These are phyloP conservation scores for Xylaria sp. DNA, from an alignment of 2,329 filamentous ascomycete species.

Conservation along the genomic window DNA sequence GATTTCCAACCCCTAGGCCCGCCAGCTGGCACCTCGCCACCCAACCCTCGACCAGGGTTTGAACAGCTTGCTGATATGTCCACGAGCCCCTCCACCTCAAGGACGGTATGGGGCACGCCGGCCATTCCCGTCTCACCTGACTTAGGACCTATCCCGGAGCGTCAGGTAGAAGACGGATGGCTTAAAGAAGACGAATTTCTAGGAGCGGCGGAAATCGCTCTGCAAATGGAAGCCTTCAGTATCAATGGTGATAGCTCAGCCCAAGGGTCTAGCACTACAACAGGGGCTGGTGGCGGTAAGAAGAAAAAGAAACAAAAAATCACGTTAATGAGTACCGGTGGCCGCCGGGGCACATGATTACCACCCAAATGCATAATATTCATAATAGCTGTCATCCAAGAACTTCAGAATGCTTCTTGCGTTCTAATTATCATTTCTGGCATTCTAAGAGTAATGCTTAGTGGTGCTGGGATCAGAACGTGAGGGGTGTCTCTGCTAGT, in stretches of 20 bases:
- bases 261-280: constrained; percentile 17
- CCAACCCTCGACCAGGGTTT: constrained; percentile 66
- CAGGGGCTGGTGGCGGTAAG: constrained; percentile 50
- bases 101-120: constrained; percentile 92
- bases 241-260: constrained; percentile 40
- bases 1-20: constrained; percentile 70
- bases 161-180: constrained; percentile 77
- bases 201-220: constrained; percentile 61
- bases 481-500: neutral
- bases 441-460: neutral
- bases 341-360: constrained; percentile 46
- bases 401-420: neutral
- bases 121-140: constrained; percentile 67
- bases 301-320: constrained; percentile 78
- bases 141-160: constrained; percentile 48
- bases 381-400: neutral
- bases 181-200: constrained; percentile 80
- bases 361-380: neutral
- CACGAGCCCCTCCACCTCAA: constrained; percentile 75
- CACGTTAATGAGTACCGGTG: constrained; percentile 71
- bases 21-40: constrained; percentile 57
- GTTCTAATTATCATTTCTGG: neutral
- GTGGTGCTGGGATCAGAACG: neutral
- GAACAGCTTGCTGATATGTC: constrained; percentile 76
- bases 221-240: constrained; percentile 63